phyloP scores from a whole-genome alignment of 1,139 yeast species.

The Suhomyces atakaporum region DNA sequence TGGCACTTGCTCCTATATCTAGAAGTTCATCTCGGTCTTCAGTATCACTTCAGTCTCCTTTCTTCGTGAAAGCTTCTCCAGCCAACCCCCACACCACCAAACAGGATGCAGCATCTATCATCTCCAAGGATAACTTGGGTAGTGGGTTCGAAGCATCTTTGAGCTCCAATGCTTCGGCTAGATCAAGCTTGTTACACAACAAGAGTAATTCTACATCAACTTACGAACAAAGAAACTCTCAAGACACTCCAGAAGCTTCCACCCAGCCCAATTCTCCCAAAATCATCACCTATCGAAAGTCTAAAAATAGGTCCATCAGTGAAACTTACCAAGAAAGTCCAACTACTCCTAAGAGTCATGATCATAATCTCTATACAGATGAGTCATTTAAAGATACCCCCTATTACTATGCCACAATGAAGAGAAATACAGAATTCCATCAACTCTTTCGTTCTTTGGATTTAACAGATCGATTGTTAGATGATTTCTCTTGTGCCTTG shows the following conservation, averaged over 20 bases:
- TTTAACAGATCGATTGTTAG: slow-evolving; percentile 68
- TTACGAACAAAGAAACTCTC: slow-evolving; percentile 2
- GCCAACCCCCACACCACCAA: slow-evolving; percentile 62
- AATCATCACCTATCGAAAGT: slow-evolving; percentile 50
- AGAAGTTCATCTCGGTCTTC: slow-evolving; percentile 28
- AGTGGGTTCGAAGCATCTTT: slow-evolving; percentile 3
- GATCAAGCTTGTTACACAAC: slow-evolving; percentile 14
- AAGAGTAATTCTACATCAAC: slow-evolving; percentile 6
- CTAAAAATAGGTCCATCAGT: slow-evolving; percentile 33
- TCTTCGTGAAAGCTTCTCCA: slow-evolving; percentile 49
- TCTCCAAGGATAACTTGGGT: slow-evolving; percentile 33
- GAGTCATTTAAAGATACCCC: slow-evolving; percentile 37
- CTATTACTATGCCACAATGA: slow-evolving; percentile 62
- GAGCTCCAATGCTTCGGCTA: slow-evolving; percentile 3
- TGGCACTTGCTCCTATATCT: slow-evolving; percentile 12
- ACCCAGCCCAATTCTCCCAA: slow-evolving; percentile 36
- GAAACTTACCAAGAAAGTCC: slow-evolving; percentile 24
- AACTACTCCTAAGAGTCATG: slow-evolving; percentile 23
- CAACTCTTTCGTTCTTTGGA: slow-evolving; percentile 71
- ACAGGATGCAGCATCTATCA: slow-evolving; percentile 50
- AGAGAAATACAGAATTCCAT: slow-evolving; percentile 79
- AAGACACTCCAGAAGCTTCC: not conserved
- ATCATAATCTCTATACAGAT: slow-evolving; percentile 38
- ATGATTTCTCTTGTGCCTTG: slow-evolving; percentile 87
- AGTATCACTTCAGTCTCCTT: slow-evolving; percentile 38